phyloP scores from a whole-genome alignment of 108 stramenopile genomes.

The Nitzschia inconspicua region DNA sequence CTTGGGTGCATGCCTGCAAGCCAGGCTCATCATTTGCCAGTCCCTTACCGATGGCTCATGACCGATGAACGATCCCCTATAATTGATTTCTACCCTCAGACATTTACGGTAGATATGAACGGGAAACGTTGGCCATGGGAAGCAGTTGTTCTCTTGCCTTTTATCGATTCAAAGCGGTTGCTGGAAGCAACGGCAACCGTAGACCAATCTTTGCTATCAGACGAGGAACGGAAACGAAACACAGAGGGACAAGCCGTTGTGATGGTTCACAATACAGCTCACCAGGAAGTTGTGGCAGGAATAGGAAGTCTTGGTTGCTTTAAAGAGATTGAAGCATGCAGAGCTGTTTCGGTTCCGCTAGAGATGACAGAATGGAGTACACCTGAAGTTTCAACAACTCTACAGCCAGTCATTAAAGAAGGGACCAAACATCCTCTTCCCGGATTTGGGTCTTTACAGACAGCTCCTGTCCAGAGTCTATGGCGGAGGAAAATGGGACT shows the following conservation, averaged over 20 bases:
- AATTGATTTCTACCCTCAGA: constrained; percentile 86
- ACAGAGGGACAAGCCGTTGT: constrained; percentile 50
- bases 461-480: constrained; percentile 60
- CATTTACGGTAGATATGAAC: constrained; percentile 87
- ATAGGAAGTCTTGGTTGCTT: constrained; percentile 23
- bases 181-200: constrained; percentile 52
- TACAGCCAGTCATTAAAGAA: constrained; percentile 53
- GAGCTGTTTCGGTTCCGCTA: constrained; percentile 26
- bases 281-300: constrained; percentile 3
- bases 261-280: constrained; percentile 23
- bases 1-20: constrained; percentile 95
- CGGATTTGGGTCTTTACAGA: constrained; percentile 77
- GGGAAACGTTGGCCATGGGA: constrained; percentile 97
- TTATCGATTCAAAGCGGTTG: constrained; percentile 89
- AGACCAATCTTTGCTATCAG: constrained; percentile 45
- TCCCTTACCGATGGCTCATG: constrained; percentile 92
- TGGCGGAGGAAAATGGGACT: constrained; percentile 51
- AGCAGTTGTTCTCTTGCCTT: constrained; percentile 95
- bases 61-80: constrained; percentile 77
- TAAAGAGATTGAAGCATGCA: constrained; percentile 27
- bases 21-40: constrained; percentile 88
- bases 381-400: constrained; percentile 29
- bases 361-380: constrained; percentile 36
- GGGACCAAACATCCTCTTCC: constrained; percentile 49
- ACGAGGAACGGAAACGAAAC: constrained; percentile 68